Evolutionary conservation across 139 green algal genomes (phyloP).

Genomic region (Pseudopediastrum boryanum): DNA sequence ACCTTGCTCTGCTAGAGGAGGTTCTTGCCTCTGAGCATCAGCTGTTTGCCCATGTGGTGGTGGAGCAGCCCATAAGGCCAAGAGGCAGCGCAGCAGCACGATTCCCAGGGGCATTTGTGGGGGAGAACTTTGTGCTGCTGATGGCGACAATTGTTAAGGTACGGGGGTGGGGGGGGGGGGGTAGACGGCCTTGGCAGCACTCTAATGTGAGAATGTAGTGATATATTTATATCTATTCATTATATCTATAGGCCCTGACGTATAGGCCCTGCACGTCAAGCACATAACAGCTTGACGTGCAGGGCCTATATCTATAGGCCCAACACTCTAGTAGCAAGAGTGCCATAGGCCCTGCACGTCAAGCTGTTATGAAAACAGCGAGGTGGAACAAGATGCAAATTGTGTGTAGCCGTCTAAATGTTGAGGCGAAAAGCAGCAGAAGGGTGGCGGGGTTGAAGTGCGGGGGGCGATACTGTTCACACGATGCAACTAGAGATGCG

Average conservation of each 20-base stretch:
- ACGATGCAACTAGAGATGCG: too few species aligned
- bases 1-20: constrained; percentile 59
- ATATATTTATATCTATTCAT: not conserved
- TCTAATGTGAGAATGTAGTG: too few species aligned
- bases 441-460: too few species aligned
- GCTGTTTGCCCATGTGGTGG: constrained; percentile 41
- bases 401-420: too few species aligned
- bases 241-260: not conserved
- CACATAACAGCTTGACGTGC: not conserved
- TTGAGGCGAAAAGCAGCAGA: too few species aligned
- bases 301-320: too few species aligned
- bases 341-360: too few species aligned
- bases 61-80: constrained; percentile 37
- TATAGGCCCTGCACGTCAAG: not conserved
- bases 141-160: constrained; percentile 17
- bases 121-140: constrained; percentile 22
- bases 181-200: too few species aligned
- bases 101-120: constrained; percentile 11
- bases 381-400: too few species aligned
- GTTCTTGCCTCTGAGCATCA: constrained; percentile 24
- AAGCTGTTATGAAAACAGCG: too few species aligned
- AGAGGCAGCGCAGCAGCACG: not conserved
- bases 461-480: too few species aligned
- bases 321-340: too few species aligned
- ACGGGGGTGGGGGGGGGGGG: not conserved